phyloP scores from a whole-genome alignment of 805 yeast species.

The Kluyveromyces siamensis region DNA sequence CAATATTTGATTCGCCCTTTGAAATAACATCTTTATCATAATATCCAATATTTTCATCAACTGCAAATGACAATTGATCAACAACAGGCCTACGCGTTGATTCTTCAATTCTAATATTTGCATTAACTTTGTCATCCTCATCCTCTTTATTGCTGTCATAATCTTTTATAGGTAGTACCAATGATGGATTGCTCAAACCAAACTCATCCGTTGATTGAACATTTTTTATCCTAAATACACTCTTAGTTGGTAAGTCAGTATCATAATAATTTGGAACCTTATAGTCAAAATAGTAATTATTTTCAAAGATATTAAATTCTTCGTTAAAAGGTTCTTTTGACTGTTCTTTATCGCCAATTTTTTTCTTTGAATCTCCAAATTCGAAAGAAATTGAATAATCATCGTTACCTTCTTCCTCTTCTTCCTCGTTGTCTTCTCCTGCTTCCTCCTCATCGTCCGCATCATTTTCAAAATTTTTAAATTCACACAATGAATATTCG shows the following conservation, averaged over 20 bases:
- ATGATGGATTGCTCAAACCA: neutral
- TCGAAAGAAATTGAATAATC: neutral
- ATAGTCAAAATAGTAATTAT: neutral
- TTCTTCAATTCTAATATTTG: too few relatives aligned
- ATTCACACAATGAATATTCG: neutral
- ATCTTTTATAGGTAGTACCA: neutral
- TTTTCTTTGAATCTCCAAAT: neutral
- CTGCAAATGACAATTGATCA: neutral
- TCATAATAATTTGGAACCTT: neutral
- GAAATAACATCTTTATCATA: neutral
- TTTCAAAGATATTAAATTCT: conserved; percentile 1
- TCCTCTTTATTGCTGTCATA: neutral
- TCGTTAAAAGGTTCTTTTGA: neutral
- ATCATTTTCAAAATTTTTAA: neutral
- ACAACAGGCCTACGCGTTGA: neutral
- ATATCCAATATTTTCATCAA: neutral
- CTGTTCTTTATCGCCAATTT: neutral
- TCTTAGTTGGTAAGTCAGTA: neutral
- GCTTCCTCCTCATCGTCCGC: neutral
- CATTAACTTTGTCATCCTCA: neutral
- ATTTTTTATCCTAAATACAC: neutral
- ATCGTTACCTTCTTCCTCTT: neutral
- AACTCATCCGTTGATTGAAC: neutral
- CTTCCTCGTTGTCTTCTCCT: neutral
- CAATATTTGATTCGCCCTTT: neutral